Conservation (phyloP, 2,329 filamentous ascomycete species). For the Orbilia ellipsospora region DNA sequence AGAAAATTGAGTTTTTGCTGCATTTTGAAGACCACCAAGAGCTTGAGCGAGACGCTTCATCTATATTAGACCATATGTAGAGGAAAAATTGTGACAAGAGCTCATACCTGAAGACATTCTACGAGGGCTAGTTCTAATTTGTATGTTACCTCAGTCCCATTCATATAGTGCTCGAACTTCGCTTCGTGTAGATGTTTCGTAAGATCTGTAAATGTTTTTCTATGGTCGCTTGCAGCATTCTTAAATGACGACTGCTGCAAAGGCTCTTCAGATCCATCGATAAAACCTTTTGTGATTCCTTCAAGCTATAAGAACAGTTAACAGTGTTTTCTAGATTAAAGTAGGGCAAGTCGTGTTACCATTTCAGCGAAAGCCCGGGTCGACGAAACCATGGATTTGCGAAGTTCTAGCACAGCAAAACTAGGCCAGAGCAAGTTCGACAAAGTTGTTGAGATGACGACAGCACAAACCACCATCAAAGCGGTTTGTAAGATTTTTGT, state of each 20-base stretch:
- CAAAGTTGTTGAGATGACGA: conserved; percentile 67
- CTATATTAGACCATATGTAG: too few relatives aligned
- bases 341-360: conserved; percentile 62
- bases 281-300: conserved; percentile 72
- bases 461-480: conserved; percentile 71
- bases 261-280: conserved; percentile 71
- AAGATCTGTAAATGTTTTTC: conserved; percentile 68
- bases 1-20: conserved; percentile 87
- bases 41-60: conserved; percentile 80
- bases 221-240: conserved; percentile 67
- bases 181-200: conserved; percentile 72
- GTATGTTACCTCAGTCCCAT: conserved; percentile 73
- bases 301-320: conserved; percentile 42
- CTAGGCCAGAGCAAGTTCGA: conserved; percentile 71
- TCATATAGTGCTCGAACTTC: conserved; percentile 72
- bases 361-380: conserved; percentile 72
- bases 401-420: conserved; percentile 71
- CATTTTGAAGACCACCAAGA: conserved; percentile 88
- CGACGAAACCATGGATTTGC: conserved; percentile 69
- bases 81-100: not conserved
- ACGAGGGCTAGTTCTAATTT: conserved; percentile 81
- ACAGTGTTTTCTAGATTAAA: not conserved
- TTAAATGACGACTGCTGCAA: conserved; percentile 67
- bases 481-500: conserved; percentile 69
- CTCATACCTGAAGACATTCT: conserved; percentile 73